Evolutionary conservation across 1,284 basidiomycete genomes (phyloP).

Genomic region (Jaminaea rosea): DNA sequence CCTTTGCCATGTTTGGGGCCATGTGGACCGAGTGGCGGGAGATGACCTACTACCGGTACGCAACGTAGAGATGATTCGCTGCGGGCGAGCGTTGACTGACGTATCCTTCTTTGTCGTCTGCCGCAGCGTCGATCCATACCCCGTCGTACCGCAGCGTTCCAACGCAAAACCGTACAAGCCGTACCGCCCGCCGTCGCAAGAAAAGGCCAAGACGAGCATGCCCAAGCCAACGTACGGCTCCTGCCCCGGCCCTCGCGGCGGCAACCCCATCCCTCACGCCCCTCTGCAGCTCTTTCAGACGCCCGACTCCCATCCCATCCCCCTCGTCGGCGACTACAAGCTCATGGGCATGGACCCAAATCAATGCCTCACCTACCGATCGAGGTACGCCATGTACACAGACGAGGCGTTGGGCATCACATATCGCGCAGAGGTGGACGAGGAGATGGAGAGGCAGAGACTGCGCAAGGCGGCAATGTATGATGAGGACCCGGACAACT

Average conservation of each 20-base stretch:
- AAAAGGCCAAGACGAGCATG: slow-evolving; percentile 16
- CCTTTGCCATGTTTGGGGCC: slow-evolving; percentile 37
- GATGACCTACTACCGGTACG: slow-evolving; percentile 42
- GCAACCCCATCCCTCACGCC: slow-evolving; percentile 27
- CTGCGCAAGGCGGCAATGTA: slow-evolving; percentile 29
- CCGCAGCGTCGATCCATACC: slow-evolving; percentile 36
- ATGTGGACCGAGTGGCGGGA: slow-evolving; percentile 46
- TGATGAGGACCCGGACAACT: slow-evolving; percentile 43
- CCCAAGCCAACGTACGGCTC: slow-evolving; percentile 26
- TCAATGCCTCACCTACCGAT: slow-evolving; percentile 43
- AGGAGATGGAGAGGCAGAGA: slow-evolving; percentile 21
- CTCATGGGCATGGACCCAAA: slow-evolving; percentile 35
- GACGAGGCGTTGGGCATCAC: slow-evolving; percentile 46
- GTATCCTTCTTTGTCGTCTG: not conserved
- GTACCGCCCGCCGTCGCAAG: slow-evolving; percentile 15
- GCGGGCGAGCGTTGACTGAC: not conserved
- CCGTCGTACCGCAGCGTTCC: slow-evolving; percentile 24
- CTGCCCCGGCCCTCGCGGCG: slow-evolving; percentile 34
- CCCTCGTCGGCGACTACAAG: slow-evolving; percentile 41
- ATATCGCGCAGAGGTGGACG: slow-evolving; percentile 35
- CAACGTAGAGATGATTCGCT: not conserved
- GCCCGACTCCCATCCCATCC: slow-evolving; percentile 38
- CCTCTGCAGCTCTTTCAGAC: slow-evolving; percentile 36
- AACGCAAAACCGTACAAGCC: not conserved
- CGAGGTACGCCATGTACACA: slow-evolving; percentile 44